Evolutionary conservation across 306 rosid genomes (phyloP).

Genomic region (Corylus americana): DNA sequence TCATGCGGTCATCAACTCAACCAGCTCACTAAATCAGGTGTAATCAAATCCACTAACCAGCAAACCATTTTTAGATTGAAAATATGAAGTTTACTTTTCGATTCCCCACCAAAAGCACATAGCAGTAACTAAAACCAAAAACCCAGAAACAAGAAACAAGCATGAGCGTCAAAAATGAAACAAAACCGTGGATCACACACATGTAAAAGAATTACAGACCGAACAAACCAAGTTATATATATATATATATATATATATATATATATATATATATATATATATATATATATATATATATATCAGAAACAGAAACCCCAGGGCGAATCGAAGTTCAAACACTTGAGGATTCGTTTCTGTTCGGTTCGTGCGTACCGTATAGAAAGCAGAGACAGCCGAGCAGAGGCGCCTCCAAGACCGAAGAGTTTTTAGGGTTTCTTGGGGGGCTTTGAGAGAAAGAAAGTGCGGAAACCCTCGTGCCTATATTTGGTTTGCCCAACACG

Average conservation of each 20-base stretch:
- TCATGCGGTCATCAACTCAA: not conserved
- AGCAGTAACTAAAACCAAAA: not conserved
- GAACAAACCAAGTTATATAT: not conserved
- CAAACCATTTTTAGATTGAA: not conserved
- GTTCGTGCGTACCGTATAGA: not conserved
- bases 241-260: no score
- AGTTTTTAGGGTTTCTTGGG: not conserved
- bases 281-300: no score
- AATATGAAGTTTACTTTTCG: not conserved
- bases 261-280: no score
- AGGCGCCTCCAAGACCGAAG: conserved; percentile 9
- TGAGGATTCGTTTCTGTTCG: not conserved
- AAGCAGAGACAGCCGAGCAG: not conserved
- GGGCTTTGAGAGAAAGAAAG: not conserved
- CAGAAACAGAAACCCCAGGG: not conserved
- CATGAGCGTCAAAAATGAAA: not conserved
- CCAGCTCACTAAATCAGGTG: not conserved
- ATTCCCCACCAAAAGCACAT: not conserved
- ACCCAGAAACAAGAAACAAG: not conserved
- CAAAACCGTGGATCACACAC: not conserved
- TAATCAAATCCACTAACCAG: not conserved
- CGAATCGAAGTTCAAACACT: not conserved
- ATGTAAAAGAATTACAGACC: not conserved
- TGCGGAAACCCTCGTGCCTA: not conserved
- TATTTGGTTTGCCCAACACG: not conserved